Conservation (phyloP, 225 moss, liverwort and hornwort species). For the Rhytidiadelphus loreus region DNA sequence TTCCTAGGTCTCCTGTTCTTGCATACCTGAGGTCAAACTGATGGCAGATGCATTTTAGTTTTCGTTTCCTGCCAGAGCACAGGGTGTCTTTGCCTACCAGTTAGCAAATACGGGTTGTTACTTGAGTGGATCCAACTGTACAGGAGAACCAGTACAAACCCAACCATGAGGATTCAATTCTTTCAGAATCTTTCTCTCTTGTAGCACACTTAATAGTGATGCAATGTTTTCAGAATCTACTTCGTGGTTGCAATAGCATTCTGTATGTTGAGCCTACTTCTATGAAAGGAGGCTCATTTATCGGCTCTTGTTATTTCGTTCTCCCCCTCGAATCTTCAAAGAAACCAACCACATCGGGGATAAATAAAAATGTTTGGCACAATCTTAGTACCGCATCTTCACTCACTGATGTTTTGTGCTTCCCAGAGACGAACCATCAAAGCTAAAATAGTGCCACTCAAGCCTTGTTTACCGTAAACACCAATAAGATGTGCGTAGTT, state of each 20-base stretch:
- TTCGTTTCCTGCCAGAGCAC: not conserved
- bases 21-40: not conserved
- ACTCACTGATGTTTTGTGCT: not conserved
- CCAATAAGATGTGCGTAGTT: not conserved
- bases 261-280: not conserved
- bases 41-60: not conserved
- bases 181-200: not conserved
- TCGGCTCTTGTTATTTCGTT: not conserved
- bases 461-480: not conserved
- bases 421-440: not conserved
- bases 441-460: not conserved
- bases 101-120: slow-evolving; percentile 7
- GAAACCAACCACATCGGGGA: not conserved
- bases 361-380: not conserved
- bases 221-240: not conserved
- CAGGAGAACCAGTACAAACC: slow-evolving; percentile 13
- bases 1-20: not conserved
- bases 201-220: not conserved
- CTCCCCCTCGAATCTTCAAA: not conserved
- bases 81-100: not conserved
- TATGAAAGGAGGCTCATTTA: not conserved
- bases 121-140: slow-evolving; percentile 14
- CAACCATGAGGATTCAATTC: slow-evolving; percentile 2
- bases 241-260: not conserved
- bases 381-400: not conserved